Base-by-base conservation (phyloP, 805 yeast species). In the Ogataea nonfermentans region DNA sequence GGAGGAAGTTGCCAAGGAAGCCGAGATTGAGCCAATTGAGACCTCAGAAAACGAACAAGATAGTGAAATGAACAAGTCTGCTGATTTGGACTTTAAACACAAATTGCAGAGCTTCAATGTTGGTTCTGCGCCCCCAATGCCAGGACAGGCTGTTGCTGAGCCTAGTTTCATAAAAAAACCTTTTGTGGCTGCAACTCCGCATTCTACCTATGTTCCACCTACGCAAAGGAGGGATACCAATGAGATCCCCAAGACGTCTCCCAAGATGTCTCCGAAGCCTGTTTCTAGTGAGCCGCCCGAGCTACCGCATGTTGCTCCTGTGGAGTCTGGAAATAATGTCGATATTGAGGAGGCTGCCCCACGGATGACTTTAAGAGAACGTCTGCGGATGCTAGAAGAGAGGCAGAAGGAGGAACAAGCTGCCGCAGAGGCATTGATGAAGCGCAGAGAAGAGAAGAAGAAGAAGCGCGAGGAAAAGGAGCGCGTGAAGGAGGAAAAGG, bases 311-410 rank as follows among this genome's bases (percentile, higher is more conserved):
- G 19, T 13, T 28, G 16, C 19, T 16, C n/a, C 31, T 16, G 19
- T 13, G 31, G 4, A 6, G 47, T 57, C 27, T 35, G 22, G 61
- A 55, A 24, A 48, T 12, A 24, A 48, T 12, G 24, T n/a, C 7
- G 19, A 15, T n/a, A 13, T 11, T n/a, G 77, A 75, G 42, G 76
- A 70, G 20, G 82, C 73, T 23, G 76, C 73, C 24, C 96, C 96
- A 7, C 80, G 84, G 50, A 63, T 89, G 67, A 82, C 95, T 41
- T 68, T 91, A 52, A 84, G 84, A 57, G 97, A 93, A 52, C 74
- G 98, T 49, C 88, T 91, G 57, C 87, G 88, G 4, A 54, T 86
- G 54, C 68, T 91, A 35, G 95, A 90, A 59, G 77, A 86, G 55
- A 79, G 81, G 43, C 96, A 87, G 56, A 77, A 76, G 43, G 84